Conservation (phyloP, 148 eudicot species). For the Agrostemma githago region DNA sequence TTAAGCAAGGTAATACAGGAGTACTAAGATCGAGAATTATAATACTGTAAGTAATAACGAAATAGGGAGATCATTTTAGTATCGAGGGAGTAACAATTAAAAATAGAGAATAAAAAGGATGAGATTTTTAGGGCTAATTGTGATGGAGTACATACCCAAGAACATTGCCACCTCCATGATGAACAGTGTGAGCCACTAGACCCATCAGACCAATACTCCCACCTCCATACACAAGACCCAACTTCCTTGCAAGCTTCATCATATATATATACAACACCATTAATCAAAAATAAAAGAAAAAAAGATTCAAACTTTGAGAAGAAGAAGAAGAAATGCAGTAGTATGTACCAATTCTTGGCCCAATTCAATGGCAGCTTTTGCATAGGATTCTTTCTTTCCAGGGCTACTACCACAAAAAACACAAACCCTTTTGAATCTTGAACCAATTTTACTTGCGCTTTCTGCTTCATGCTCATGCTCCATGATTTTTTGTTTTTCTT, state of each 20-base stretch:
- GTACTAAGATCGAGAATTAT: no score
- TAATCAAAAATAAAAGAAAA: background rate
- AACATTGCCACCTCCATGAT: slow-evolving; percentile 59
- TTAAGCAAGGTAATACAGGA: no score
- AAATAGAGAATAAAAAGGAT: background rate
- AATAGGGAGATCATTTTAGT: no score
- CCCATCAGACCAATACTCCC: slow-evolving; percentile 81
- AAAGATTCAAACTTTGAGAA: background rate
- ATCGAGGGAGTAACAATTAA: no score
- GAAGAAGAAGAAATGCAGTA: background rate
- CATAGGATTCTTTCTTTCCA: slow-evolving; percentile 43
- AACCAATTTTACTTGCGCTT: background rate
- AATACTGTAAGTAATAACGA: no score
- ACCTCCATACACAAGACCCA: slow-evolving; percentile 76
- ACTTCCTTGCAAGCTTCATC: slow-evolving; percentile 45
- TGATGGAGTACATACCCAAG: slow-evolving; percentile 53
- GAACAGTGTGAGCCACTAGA: slow-evolving; percentile 59
- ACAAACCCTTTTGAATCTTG: slow-evolving; percentile 47
- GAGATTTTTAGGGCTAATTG: background rate
- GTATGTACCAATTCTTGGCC: slow-evolving; percentile 48
- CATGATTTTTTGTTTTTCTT: no score
- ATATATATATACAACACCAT: background rate
- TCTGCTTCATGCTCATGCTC: no score
- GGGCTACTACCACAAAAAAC: slow-evolving; percentile 54
- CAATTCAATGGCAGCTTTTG: slow-evolving; percentile 44